Percentiles rank a stretch among this genome's conserved stretches.
phyloP scores from a whole-genome alignment of 495 filamentous ascomycete species.

The Aspergillus bertholletiae region DNA sequence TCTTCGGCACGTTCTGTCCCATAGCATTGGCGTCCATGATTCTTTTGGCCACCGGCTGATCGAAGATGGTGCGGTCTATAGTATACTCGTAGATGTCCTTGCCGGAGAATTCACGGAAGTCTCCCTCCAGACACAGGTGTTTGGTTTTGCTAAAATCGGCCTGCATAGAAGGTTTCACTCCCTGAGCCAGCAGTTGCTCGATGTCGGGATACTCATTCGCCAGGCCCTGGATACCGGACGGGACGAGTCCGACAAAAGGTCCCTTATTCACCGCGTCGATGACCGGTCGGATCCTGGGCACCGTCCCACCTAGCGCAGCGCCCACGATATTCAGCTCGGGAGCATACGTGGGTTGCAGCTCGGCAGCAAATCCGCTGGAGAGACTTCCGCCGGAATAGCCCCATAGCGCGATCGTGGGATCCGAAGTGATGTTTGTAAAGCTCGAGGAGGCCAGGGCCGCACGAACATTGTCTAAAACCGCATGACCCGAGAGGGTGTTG shows the following conservation, averaged over 20 bases:
- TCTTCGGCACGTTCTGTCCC: constrained; percentile 29
- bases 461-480: constrained; percentile 44
- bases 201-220: constrained; percentile 21
- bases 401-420: constrained; percentile 37
- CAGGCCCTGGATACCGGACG: constrained; percentile 17
- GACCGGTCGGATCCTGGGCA: constrained; percentile 21
- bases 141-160: constrained; percentile 17
- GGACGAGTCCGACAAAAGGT: constrained; percentile 15
- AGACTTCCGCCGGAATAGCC: constrained; percentile 52
- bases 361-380: constrained; percentile 45
- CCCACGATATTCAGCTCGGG: constrained; percentile 46
- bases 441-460: constrained; percentile 29
- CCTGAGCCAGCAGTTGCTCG: constrained; percentile 4
- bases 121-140: constrained; percentile 12
- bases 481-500: constrained; percentile 40
- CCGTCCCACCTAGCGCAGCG: constrained; percentile 42
- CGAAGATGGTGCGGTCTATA: constrained; percentile 13
- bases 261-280: constrained; percentile 18
- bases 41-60: not conserved
- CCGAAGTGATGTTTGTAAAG: constrained; percentile 12
- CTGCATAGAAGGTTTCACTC: constrained; percentile 9
- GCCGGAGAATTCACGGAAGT: constrained; percentile 14
- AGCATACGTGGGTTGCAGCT: constrained; percentile 45
- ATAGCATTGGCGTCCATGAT: constrained; percentile 17
- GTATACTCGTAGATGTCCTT: constrained; percentile 16